Base-by-base conservation (phyloP, 2,329 filamentous ascomycete genomes). In the Venturia asperata region DNA sequence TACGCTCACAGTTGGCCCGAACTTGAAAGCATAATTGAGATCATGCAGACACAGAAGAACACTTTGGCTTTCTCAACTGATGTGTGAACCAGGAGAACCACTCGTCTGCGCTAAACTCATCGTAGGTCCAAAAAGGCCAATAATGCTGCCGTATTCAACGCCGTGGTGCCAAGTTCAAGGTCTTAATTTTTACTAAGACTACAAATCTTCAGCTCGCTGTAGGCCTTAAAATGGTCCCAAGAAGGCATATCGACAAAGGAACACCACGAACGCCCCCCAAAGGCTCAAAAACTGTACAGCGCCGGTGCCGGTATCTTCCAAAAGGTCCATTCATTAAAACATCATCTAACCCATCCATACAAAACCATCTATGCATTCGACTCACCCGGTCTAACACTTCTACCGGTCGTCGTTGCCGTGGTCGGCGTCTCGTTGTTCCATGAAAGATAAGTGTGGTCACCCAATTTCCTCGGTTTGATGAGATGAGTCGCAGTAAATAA, bases 401-500 rank as follows among this genome's bases (percentile, higher is more conserved):
- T 72, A 17, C 78, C 79, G 67, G 77, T 81, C 61, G 79, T 76
- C 47, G 81, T 83, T 66, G 82, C 83, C 58, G 83, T 82, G 67
- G 79, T 81, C 9, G 83, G 80, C 67, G 84, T 79, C 58, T 89
- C 87, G 68, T 86, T 88, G 75, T 97, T 97, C 94, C 94, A 99
- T 30, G 91, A 94, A 61, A 99, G 83, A 75, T 99, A 97, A 10
- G 92, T 97, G 77, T 97, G 94, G 76, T 99, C 94, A 67, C 94
- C 94, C 52, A 99, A 85, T 89, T 97, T 99, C 73, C 94, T 88
- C 68, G 94, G 94, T 74, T 90, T 92, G 77, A 99, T 87, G 68
- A 97, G 82, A 78, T 97, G 92, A 0, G 91, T 92, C 67, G 91
- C 83, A 42, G 93, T 92, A 78, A 99, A 99, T 64, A 97, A 75